These are phyloP conservation scores for Arabidopsis thaliana DNA, from an alignment of 345 rosid genomes.

Conservation along the genomic window TAIR10.1 NC_003070.9:18883501-18884000, in stretches of 20 bases:
- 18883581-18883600: slow-evolving; percentile 65
- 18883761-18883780: neutral
- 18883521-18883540: slow-evolving; percentile 98
- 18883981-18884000: slow-evolving; percentile 85
- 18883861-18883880: slow-evolving; percentile 96
- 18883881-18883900: slow-evolving; percentile 28
- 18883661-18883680: slow-evolving; percentile 96
- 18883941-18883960: slow-evolving; percentile 6
- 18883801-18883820: slow-evolving; percentile 67
- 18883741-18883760: neutral
- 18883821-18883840: slow-evolving; percentile 92
- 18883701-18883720: neutral
- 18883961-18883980: slow-evolving; percentile 94
- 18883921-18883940: neutral
- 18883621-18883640: slow-evolving; percentile 63
- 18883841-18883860: slow-evolving; percentile 96
- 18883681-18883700: slow-evolving; percentile 63
- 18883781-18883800: slow-evolving; percentile 56
- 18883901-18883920: slow-evolving; percentile 1
- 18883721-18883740: slow-evolving; percentile 5
- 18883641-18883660: slow-evolving; percentile 80
- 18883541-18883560: slow-evolving; percentile 88
- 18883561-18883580: slow-evolving; percentile 50
- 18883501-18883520: slow-evolving; percentile 34
- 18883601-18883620: slow-evolving; percentile 97